Base-by-base conservation (phyloP, 352 stramenopile genomes). In the Phytophthora fragariaefolia region DNA sequence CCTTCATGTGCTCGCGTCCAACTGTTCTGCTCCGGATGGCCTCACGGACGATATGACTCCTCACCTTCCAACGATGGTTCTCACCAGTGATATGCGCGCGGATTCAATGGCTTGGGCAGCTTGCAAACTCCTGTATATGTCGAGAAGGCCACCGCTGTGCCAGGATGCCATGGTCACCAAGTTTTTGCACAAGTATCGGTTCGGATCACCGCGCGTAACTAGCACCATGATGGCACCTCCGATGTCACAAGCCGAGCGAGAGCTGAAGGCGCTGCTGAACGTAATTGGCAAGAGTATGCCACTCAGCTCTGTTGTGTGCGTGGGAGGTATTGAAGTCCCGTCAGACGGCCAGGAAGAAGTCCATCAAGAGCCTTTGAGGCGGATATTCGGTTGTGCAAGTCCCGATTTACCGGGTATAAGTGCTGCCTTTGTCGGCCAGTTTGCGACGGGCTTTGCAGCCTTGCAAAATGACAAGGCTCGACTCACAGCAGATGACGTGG, bases 81-180 rank as follows among this genome's bases (percentile, higher is more conserved):
- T 87, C 32, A 77, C 53, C 18, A 78, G 67, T 24, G 77, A 75
- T 50, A 43, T 83, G 4, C 78, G 80, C 1, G 65, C 59, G 4
- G 81, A 90, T 58, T 63, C 79, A 23, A 78, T 86, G 70, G 74
- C 75, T 0, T 87, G 78, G 78, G 75, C 76, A 3, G 70, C 71
- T 6, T 90, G 81, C 50, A 61, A 79, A 26, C 47, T 87, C 30
- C 54, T 90, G 15, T 77, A 77, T 34, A 24, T 64, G 3, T 60
- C 78, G 15, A 68, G 76, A 12, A 58, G 72, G 9, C 77, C 79
- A 8, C 61, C 69, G 2, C 10, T 87, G 15, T 90, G 81, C 54
- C 71, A 82, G 8, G 68, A 78, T 18, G 57, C 58, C 13, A 77
- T 85, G 60, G 71, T 88, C 20, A 77, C 62, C 0, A 62, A 27